Evolutionary conservation across 2,329 filamentous ascomycete genomes (phyloP), one percentile per base, ranked within the genome.

Genomic region (Colletotrichum agaves): DNA sequence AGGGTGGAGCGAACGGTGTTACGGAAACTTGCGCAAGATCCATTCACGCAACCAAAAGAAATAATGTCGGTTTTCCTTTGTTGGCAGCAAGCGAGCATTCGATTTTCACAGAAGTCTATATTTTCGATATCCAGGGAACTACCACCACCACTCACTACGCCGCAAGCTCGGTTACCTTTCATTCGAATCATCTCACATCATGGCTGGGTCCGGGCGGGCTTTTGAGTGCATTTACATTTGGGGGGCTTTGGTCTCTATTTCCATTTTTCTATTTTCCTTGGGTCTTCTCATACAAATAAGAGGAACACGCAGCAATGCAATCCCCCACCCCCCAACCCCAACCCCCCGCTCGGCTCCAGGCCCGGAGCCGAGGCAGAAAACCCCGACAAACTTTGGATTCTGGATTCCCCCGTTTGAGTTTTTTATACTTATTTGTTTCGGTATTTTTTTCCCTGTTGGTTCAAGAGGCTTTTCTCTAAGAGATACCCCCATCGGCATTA

Each of bases 281-380:
- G 72, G 71, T 74, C 74, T 73, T 71, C 67, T 64, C 68, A 74
- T 75, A 74, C 77, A 84, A 81, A 83, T 79, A 87, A 87, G 84
- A 88, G 81, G 82, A 86, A 84, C 75, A 85, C 82, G 87, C 87
- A 89, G 87, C 87, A 87, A 89, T 89, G 87, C 87, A 87, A 81
- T n/a, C n/a, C n/a, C n/a, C n/a, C n/a, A n/a, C n/a, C n/a, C n/a
- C n/a, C n/a, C n/a, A n/a, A n/a, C n/a, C n/a, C n/a, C n/a, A 78
- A 79, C 71, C 67, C 78, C 73, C 53, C 75, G 78, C 79, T 83
- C 81, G 83, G 82, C 80, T 74, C 72, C 61, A 79, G 79, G 76
- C 64, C 64, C 53, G 46, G 60, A 63, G 64, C 64, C 82, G 82
- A 84, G 82, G 82, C 81, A 78, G 78, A 77, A 81, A 79, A 77